These are phyloP conservation scores for Pleurotus eryngii DNA, from an alignment of 768 basidiomycete species.

Conservation along the genomic window DNA sequence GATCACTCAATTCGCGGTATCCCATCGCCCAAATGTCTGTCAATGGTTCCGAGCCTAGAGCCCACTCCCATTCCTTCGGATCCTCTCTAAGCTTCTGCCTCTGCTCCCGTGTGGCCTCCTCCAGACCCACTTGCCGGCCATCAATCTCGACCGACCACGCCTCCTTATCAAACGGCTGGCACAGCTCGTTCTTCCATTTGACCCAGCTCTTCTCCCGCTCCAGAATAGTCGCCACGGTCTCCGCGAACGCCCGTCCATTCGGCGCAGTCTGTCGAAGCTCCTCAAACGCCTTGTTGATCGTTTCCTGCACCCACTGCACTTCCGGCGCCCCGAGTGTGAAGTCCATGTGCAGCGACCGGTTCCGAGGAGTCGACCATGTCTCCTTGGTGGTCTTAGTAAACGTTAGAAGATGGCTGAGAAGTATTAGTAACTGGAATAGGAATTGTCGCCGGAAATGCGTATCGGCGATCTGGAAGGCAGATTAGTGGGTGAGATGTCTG, in stretches of 20 bases:
- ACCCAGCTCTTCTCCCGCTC: constrained; percentile 90
- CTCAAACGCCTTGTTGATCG: constrained; percentile 51
- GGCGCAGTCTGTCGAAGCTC: constrained; percentile 74
- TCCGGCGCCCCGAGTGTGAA: constrained; percentile 69
- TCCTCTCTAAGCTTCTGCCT: constrained; percentile 55
- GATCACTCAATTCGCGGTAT: constrained; percentile 57
- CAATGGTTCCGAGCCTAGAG: constrained; percentile 63
- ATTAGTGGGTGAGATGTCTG: constrained; percentile 5
- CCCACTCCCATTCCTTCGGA: constrained; percentile 61
- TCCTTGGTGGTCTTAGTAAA: constrained; percentile 70
- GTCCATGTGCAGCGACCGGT: constrained; percentile 80
- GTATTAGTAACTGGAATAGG: constrained; percentile 78
- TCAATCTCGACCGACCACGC: constrained; percentile 52
- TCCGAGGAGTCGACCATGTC: constrained; percentile 57
- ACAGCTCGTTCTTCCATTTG: constrained; percentile 83
- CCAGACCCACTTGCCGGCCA: constrained; percentile 49
- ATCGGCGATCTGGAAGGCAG: constrained; percentile 67
- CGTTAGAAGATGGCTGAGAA: constrained; percentile 70
- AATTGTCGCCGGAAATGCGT: constrained; percentile 92
- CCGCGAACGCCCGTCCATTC: constrained; percentile 72
- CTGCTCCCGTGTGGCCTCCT: constrained; percentile 54
- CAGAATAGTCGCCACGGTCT: constrained; percentile 67
- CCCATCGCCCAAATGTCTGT: constrained; percentile 87
- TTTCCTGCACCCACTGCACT: constrained; percentile 76
- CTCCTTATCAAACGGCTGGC: constrained; percentile 75